Evolutionary conservation across 108 stramenopile genomes (phyloP).

Genomic region (Cyclotella kingstonii): DNA sequence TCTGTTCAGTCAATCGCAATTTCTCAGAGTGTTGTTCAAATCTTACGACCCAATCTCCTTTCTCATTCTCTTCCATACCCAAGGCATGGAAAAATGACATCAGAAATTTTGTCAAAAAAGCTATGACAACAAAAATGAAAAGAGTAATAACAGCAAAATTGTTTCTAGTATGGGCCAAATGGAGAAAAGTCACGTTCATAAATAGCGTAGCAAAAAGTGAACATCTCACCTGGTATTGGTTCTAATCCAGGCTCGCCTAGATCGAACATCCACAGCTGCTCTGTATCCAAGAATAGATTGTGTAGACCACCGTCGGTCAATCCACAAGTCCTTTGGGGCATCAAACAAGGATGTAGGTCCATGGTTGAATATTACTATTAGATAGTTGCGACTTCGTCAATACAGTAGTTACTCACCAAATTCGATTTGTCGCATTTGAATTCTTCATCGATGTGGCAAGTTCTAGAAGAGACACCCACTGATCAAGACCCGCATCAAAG

Average conservation of each 20-base stretch:
- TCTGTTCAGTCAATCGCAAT: slow-evolving; percentile 51
- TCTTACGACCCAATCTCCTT: slow-evolving; percentile 66
- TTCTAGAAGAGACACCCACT: slow-evolving; percentile 33
- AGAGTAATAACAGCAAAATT: background rate
- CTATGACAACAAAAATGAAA: background rate
- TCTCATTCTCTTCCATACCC: slow-evolving; percentile 75
- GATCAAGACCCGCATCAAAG: slow-evolving; percentile 19
- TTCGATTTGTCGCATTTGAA: slow-evolving; percentile 50
- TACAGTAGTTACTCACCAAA: slow-evolving; percentile 41
- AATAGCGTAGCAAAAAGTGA: background rate
- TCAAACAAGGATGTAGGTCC: too few relatives aligned
- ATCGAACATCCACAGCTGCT: slow-evolving; percentile 74
- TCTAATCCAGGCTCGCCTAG: slow-evolving; percentile 62
- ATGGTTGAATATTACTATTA: too few relatives aligned
- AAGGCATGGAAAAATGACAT: slow-evolving; percentile 72
- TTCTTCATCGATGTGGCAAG: slow-evolving; percentile 29
- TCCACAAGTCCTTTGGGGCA: slow-evolving; percentile 58
- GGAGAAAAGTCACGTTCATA: too few relatives aligned
- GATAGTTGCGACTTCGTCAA: too few relatives aligned
- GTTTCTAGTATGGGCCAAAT: too few relatives aligned
- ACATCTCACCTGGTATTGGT: slow-evolving; percentile 46
- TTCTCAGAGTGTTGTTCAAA: slow-evolving; percentile 51
- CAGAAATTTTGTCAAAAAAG: slow-evolving; percentile 65
- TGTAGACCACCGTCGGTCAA: slow-evolving; percentile 82
- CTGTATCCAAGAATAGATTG: slow-evolving; percentile 63